Evolutionary conservation across 306 rosid species (phyloP), one percentile per base, ranked within the genome.

Genomic region (Macrotyloma uniflorum): DNA sequence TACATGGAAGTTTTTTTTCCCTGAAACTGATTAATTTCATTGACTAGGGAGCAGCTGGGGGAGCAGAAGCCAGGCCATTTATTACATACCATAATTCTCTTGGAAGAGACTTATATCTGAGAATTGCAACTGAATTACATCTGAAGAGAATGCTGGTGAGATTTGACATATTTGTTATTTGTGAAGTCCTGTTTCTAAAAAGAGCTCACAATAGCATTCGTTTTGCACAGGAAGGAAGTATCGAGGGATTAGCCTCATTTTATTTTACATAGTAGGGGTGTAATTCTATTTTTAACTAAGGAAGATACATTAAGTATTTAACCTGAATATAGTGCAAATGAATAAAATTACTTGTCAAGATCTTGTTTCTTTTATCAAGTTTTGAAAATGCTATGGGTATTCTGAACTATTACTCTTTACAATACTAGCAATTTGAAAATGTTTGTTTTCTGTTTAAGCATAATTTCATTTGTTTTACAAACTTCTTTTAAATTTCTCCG

Each of bases 11-110:
- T 12, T n/a, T 70, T 59, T 32, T 59, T 40, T 20, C 35, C 5
- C 73, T 86, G 66, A 84, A 53, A 4, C 70, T 86, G 66, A 85
- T 87, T 71, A 82, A 66, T 81, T 72, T 84, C 50, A 67, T 89
- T 73, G 76, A 85, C 85, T 88, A 94, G 98, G 98, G 97, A 76
- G 94, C 93, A 83, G 98, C 97, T 82, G 98, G 99, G 77, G 98
- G 97, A 55, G 99, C 99, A 3, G 98, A 95, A 86, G 98, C 99
- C 58, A 89, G 99, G 83, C 99, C 99, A 61, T 95, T 95, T 83
- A 90, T 95, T 77, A 95, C 99, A 67, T 82, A 88, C 86, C 99
- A 95, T 70, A 95, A 93, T 86, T 93, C 97, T 67, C 91, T 95
- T 35, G 96, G 90, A 81, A 92, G 98, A 81, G 98, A 93, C 84